Evolutionary conservation across 2,329 filamentous ascomycete genomes (phyloP), one percentile per base, ranked within the genome.

Genomic region (Arthrinium phaeospermum): DNA sequence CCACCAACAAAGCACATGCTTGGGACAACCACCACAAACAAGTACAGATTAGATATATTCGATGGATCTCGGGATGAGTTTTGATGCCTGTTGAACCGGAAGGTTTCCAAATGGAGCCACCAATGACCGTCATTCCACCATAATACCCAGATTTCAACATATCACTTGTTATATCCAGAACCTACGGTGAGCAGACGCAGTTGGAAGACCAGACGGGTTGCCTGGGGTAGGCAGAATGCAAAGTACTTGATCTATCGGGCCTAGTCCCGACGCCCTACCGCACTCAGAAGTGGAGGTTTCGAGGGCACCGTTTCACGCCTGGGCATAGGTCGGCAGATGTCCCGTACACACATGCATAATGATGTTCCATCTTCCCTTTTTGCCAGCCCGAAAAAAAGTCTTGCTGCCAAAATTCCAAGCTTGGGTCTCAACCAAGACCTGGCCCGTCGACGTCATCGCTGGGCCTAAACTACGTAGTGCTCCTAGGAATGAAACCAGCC

Each of bases 1-100:
- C 57, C 57, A 64, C 57, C 19, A 64, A 24, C 30, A 61, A 61
- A 3, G 30, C 57, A 64, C 57, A 41, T 64, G 57, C 57, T 37
- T 37, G 19, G 16, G 53, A 49, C n/a, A n/a, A 22, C 46, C 8
- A 49, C 46, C 22, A 22, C 19, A 49, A 22, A 22, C 6, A 49
- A 30, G 27, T 30, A 30, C 27, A 30, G 27, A 30, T 30, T 8
- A 49, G 22, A 49, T 53, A 53, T 30, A 22, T n/a, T 47, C 46
- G 22, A 41, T 41, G 46, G 19, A 22, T 22, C 2, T 22, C 7
- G 46, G 10, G 37, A 41, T 41, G 37, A 10, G 10, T 41, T 41
- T 41, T 41, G 37, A 41, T 41, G 37, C n/a, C 4, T n/a, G 46
- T 2, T 14, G 13, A 51, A 22, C 24, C 49, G 4, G 49, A 22